Conservation (phyloP, 2,329 filamentous ascomycete species). For the Fusarium albosuccineum region DNA sequence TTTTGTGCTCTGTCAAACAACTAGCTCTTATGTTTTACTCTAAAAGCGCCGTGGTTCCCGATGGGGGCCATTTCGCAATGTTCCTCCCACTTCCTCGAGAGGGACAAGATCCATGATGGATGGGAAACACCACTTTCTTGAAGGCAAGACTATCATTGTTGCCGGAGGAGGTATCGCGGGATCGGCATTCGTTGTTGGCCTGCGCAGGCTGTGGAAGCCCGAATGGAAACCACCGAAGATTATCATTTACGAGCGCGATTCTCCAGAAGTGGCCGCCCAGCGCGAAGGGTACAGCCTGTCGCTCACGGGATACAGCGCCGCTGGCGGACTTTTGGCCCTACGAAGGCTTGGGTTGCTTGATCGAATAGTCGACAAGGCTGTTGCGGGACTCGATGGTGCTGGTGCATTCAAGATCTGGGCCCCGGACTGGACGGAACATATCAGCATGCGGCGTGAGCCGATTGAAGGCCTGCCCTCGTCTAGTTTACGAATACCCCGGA, state of each 20-base stretch:
- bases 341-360: slow-evolving; percentile 56
- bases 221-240: slow-evolving; percentile 49
- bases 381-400: slow-evolving; percentile 47
- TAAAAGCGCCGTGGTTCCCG: neutral
- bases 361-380: slow-evolving; percentile 45
- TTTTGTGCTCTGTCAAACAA: too few relatives aligned
- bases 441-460: slow-evolving; percentile 50
- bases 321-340: slow-evolving; percentile 54
- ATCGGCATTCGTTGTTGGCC: slow-evolving; percentile 56
- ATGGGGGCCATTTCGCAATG: neutral
- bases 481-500: slow-evolving; percentile 54
- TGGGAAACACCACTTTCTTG: slow-evolving; percentile 48
- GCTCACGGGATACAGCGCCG: slow-evolving; percentile 51
- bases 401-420: slow-evolving; percentile 59
- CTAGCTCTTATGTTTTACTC: neutral
- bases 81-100: neutral
- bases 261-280: slow-evolving; percentile 43
- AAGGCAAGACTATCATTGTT: slow-evolving; percentile 58
- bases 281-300: slow-evolving; percentile 57
- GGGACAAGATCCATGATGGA: slow-evolving; percentile 21
- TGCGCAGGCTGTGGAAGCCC: slow-evolving; percentile 56
- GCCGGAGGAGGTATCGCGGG: slow-evolving; percentile 60
- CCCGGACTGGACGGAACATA: slow-evolving; percentile 50
- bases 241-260: slow-evolving; percentile 58
- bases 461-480: slow-evolving; percentile 51